Percentiles rank a stretch among this genome's conserved stretches.
phyloP scores from a whole-genome alignment of 805 yeast species.

The Saccharomycopsis guyanensis region DNA sequence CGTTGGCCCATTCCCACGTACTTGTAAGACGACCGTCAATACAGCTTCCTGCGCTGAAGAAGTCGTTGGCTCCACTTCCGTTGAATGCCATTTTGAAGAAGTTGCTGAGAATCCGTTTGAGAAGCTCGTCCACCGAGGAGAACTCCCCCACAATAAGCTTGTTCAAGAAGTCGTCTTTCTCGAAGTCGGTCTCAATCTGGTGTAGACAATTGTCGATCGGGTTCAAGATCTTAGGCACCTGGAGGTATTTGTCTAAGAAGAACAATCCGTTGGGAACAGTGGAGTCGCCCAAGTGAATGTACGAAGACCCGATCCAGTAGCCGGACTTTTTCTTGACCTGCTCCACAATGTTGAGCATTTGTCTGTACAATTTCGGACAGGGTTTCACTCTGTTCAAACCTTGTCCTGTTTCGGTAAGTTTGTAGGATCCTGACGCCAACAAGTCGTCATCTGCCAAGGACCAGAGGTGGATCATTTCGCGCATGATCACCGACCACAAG shows the following conservation, averaged over 20 bases:
- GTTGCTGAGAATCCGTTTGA: conserved; percentile 36
- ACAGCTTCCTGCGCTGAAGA: conserved; percentile 77
- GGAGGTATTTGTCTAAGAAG: conserved; percentile 72
- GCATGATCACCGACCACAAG: conserved; percentile 69
- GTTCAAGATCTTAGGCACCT: conserved; percentile 67
- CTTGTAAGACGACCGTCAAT: conserved; percentile 76
- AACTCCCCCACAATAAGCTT: conserved; percentile 53
- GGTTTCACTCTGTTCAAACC: conserved; percentile 72
- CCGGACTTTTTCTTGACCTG: conserved; percentile 58
- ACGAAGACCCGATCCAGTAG: conserved; percentile 74
- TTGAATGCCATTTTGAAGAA: conserved; percentile 57
- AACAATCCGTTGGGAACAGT: conserved; percentile 80
- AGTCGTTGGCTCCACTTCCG: conserved; percentile 80
- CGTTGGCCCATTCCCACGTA: conserved; percentile 79
- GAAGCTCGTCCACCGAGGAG: conserved; percentile 45
- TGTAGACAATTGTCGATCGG: conserved; percentile 58
- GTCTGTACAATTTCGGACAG: conserved; percentile 60
- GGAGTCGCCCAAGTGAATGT: conserved; percentile 74
- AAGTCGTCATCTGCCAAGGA: conserved; percentile 68
- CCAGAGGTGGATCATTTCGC: conserved; percentile 75
- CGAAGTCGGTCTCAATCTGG: conserved; percentile 44
- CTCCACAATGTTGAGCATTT: conserved; percentile 62
- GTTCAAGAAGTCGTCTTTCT: conserved; percentile 39
- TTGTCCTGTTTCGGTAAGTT: conserved; percentile 67
- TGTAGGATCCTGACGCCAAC: conserved; percentile 46